Evolutionary conservation across 345 rosid genomes (phyloP).

Genomic region (Hibiscus tridactylites): DNA sequence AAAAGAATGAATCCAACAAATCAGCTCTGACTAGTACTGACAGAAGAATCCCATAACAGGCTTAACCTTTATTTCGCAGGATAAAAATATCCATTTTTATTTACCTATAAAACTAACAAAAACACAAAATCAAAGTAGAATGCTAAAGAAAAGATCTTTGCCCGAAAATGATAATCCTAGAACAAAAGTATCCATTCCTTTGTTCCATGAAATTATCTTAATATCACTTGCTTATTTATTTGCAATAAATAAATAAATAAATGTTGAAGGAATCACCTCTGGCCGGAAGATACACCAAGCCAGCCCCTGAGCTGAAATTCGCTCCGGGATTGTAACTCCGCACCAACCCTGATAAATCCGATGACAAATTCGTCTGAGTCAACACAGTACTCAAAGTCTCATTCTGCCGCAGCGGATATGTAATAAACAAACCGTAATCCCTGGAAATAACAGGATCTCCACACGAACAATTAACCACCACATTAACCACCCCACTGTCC

Average conservation of each 20-base stretch:
- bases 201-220: too few relatives aligned
- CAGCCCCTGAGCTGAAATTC: constrained; percentile 54
- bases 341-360: constrained; percentile 27
- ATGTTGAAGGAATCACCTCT: constrained; percentile 34
- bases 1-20: background rate
- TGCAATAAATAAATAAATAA: background rate
- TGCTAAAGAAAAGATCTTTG: constrained; percentile 31
- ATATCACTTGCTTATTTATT: background rate
- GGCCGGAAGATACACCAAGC: constrained; percentile 66
- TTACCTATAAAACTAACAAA: background rate
- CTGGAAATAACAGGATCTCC: constrained; percentile 33
- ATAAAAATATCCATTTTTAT: background rate
- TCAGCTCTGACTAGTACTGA: background rate
- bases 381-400: constrained; percentile 50
- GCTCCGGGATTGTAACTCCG: constrained; percentile 47
- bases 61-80: background rate
- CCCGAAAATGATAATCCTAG: constrained; percentile 1
- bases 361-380: constrained; percentile 17
- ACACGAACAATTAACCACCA: constrained; percentile 62
- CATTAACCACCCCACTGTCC: constrained; percentile 28
- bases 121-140: background rate
- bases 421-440: constrained; percentile 47
- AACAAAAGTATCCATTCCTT: background rate
- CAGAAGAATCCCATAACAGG: background rate
- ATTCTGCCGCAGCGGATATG: constrained; percentile 46